Evolutionary conservation across 1,139 yeast genomes (phyloP), one percentile per base, ranked within the genome.

Genomic region (Magnusiomyces suaveolens): DNA sequence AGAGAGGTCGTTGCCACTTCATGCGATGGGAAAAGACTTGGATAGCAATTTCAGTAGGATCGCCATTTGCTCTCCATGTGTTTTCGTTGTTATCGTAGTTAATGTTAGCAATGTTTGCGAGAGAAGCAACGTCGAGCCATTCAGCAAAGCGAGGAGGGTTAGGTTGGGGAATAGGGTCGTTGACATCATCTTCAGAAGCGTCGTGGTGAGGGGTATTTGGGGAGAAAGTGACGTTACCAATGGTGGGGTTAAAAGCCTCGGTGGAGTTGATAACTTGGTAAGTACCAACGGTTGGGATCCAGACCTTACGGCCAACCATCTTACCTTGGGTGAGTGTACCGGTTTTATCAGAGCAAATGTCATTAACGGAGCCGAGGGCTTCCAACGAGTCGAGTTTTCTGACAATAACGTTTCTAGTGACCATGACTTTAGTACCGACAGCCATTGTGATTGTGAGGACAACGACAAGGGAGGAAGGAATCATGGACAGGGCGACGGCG

Each of bases 361-460:
- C 90, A 65, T 83, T 82, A 56, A 85, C 84, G 32, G 90, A 85
- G 26, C 94, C 94, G 48, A 85, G 74, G 26, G 89, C 89, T 66
- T 85, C 94, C 50, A 85, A 74, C 1, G 94, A 84, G 65, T 85
- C 92, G 57, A 86, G 75, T 63, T 83, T 85, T 64, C 94, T 76
- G 21, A 86, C 89, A 69, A 86, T 82, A 41, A 86, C 94, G 64
- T 84, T 74, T 63, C 83, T 78, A 51, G 72, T 69, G 46, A 82
- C 84, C 94, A 86, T 86, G 18, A 81, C 84, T 62, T 83, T 84
- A 43, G 94, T 86, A 25, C 94, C 94, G 58, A 84, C 84, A 6
- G 94, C 90, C 92, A 86, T 85, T 2, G 94, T 85, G 59, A 86
- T 85, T 18, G 94, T 85, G 58, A 86, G 76, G 23, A 86, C 94